phyloP scores from a whole-genome alignment of 1,284 basidiomycete species.

The Athelia psychrophila region DNA sequence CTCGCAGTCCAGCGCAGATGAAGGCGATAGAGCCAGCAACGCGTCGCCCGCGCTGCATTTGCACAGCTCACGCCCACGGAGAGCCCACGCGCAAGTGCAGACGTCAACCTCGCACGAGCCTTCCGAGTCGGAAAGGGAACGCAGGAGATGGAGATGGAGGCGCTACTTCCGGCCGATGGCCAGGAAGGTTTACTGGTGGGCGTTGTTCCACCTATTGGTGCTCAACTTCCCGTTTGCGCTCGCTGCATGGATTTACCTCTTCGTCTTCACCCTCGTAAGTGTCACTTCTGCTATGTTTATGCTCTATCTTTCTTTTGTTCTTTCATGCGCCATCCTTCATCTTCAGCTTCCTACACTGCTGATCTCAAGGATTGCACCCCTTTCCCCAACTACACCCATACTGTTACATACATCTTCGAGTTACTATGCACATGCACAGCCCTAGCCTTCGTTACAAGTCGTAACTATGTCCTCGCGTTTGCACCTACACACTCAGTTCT shows the following conservation, averaged over 20 bases:
- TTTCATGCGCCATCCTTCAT: no score
- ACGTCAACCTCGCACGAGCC: neutral
- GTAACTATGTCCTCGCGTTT: no score
- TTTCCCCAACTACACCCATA: no score
- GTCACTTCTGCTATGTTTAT: slow-evolving; percentile 5
- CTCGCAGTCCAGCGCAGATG: neutral
- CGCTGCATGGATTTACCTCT: slow-evolving; percentile 68
- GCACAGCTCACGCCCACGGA: slow-evolving; percentile 8
- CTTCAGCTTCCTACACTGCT: no score
- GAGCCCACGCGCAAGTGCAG: slow-evolving; percentile 13
- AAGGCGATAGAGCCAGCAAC: neutral
- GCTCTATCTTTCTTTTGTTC: slow-evolving; percentile 1
- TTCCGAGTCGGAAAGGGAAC: no score
- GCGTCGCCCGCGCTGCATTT: neutral
- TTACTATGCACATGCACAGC: no score
- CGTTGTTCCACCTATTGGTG: slow-evolving; percentile 63
- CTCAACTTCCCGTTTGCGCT: slow-evolving; percentile 77
- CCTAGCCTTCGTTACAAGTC: no score
- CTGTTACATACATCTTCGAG: no score
- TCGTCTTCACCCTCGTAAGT: slow-evolving; percentile 74
- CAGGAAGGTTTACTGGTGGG: slow-evolving; percentile 52
- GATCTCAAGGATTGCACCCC: no score
- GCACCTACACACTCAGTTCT: no score
- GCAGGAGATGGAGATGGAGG: slow-evolving; percentile 31
- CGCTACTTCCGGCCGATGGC: slow-evolving; percentile 63